Evolutionary conservation across 2,329 filamentous ascomycete species (phyloP).

Genomic region (Esteya vermicola): DNA sequence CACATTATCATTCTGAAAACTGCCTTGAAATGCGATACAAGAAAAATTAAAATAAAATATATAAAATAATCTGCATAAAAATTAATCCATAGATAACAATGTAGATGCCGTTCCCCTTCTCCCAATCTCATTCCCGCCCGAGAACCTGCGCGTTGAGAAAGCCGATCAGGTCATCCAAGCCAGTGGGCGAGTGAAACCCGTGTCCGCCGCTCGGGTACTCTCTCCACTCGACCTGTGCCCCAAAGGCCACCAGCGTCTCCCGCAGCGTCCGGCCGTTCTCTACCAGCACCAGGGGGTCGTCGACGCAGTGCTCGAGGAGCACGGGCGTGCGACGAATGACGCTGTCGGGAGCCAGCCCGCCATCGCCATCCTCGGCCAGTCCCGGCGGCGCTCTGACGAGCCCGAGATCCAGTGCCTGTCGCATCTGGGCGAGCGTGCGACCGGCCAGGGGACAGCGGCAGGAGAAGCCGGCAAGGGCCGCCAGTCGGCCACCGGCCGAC

Average conservation of each 20-base stretch:
- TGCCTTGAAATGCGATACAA: too few relatives aligned
- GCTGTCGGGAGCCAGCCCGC: background rate
- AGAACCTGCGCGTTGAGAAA: too few relatives aligned
- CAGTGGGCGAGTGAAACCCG: slow-evolving; percentile 27
- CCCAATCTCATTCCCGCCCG: too few relatives aligned
- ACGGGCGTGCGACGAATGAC: slow-evolving; percentile 22
- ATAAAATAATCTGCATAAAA: too few relatives aligned
- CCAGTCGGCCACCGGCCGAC: slow-evolving; percentile 3
- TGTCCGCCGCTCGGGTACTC: slow-evolving; percentile 28
- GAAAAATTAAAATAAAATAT: too few relatives aligned
- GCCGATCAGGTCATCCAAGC: slow-evolving; percentile 23
- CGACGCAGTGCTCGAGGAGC: slow-evolving; percentile 27
- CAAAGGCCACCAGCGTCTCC: slow-evolving; percentile 21
- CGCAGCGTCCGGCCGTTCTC: slow-evolving; percentile 19
- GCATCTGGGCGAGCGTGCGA: slow-evolving; percentile 16
- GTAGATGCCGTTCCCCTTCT: too few relatives aligned
- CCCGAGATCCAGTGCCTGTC: slow-evolving; percentile 16
- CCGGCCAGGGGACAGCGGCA: slow-evolving; percentile 21
- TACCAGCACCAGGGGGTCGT: slow-evolving; percentile 26
- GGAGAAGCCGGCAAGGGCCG: slow-evolving; percentile 22
- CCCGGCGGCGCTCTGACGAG: too few relatives aligned
- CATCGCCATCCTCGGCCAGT: background rate
- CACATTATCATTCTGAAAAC: too few relatives aligned
- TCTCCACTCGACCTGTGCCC: slow-evolving; percentile 23
- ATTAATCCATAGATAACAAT: too few relatives aligned